Evolutionary conservation across 495 filamentous ascomycete genomes (phyloP).

Genomic region (Viridothelium virens): DNA sequence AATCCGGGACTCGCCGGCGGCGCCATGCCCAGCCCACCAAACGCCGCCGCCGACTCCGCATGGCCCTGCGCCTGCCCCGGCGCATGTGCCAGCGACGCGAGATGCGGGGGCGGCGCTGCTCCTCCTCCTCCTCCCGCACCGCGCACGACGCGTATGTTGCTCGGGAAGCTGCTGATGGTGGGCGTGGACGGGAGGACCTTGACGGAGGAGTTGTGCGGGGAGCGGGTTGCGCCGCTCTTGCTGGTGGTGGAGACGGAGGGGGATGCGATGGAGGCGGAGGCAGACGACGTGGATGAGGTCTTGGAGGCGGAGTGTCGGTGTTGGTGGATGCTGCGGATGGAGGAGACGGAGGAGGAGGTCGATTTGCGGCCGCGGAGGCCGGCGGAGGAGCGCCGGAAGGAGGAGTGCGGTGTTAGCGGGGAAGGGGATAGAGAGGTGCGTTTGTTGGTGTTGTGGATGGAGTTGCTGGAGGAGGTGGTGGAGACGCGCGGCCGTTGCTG

Average conservation of each 20-base stretch:
- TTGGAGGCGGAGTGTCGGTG: conserved; percentile 92
- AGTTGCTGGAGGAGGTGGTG: conserved; percentile 31
- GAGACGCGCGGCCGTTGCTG: conserved; percentile 27
- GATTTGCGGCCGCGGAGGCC: conserved; percentile 88
- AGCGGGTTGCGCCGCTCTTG: conserved; percentile 49
- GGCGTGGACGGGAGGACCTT: conserved; percentile 94
- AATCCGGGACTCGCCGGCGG: conserved; percentile 50
- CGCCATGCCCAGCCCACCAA: conserved; percentile 29
- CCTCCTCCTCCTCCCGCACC: conserved; percentile 27
- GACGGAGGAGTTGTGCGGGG: conserved; percentile 55
- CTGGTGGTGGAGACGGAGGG: conserved; percentile 43
- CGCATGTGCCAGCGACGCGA: no score
- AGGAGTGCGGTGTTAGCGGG: conserved; percentile 79
- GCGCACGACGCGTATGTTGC: conserved; percentile 77
- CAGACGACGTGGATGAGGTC: conserved; percentile 86
- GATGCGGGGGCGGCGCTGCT: no score
- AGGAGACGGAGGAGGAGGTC: conserved; percentile 91
- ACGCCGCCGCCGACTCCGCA: conserved; percentile 29
- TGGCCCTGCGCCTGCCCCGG: neutral
- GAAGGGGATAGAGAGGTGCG: conserved; percentile 83
- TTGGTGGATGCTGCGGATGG: conserved; percentile 68
- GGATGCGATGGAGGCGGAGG: conserved; percentile 57
- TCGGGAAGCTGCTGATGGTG: conserved; percentile 60
- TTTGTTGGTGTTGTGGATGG: conserved; percentile 51
- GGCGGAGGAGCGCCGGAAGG: conserved; percentile 63